phyloP scores from a whole-genome alignment of 2,329 filamentous ascomycete species.

The Periglandula ipomoeae region DNA sequence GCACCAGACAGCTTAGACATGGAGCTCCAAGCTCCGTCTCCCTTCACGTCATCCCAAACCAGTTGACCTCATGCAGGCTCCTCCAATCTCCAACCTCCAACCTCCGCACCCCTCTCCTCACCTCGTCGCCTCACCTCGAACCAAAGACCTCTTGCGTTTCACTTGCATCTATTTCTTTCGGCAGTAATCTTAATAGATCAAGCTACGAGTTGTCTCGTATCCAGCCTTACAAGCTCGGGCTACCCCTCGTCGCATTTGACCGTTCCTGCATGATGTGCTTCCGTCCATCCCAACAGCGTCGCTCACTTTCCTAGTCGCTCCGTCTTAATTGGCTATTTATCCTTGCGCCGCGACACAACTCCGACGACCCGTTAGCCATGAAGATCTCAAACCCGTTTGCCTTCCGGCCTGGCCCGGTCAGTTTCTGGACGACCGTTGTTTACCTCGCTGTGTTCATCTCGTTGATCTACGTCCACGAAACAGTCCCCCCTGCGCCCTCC shows the following conservation, averaged over 20 bases:
- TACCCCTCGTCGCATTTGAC: neutral
- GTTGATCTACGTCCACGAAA: slow-evolving; percentile 65
- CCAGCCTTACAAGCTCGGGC: neutral
- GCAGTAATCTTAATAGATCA: neutral
- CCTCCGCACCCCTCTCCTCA: neutral
- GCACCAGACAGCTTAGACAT: too few relatives aligned
- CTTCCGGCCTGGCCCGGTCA: slow-evolving; percentile 75
- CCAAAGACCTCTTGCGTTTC: neutral
- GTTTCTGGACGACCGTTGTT: slow-evolving; percentile 63
- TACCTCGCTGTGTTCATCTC: slow-evolving; percentile 72
- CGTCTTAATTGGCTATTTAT: neutral
- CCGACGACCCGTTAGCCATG: slow-evolving; percentile 14
- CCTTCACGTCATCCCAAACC: too few relatives aligned
- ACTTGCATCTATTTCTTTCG: neutral
- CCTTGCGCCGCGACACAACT: neutral
- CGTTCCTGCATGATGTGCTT: neutral
- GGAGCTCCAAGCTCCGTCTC: too few relatives aligned
- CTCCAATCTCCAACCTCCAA: neutral
- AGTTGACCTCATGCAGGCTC: too few relatives aligned
- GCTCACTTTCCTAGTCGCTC: neutral
- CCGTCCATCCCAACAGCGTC: neutral
- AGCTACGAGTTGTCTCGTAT: neutral
- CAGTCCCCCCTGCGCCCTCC: slow-evolving; percentile 57
- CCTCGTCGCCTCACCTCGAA: neutral
- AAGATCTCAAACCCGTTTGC: slow-evolving; percentile 48